A percentile compares a stretch with the other conserved stretches of the same genome.
Evolutionary conservation across 163 green algal genomes (phyloP).

Genomic region (Scenedesmus sp.): DNA sequence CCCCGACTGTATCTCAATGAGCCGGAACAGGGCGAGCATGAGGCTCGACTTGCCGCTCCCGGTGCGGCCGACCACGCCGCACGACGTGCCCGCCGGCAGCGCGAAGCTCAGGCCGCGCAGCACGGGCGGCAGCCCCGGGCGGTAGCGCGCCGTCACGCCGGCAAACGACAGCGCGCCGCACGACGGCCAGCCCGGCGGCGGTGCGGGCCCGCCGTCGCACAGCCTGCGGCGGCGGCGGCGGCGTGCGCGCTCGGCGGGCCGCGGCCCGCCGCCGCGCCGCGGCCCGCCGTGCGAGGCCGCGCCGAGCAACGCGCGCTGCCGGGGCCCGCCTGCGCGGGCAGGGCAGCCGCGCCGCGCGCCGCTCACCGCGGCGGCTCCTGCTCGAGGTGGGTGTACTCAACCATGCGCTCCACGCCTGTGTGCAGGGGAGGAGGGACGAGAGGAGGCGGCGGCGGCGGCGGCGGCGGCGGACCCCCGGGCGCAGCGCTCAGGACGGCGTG

Average conservation of each 20-base stretch:
- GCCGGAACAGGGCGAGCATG: conserved; percentile 75
- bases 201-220: conserved; percentile 44
- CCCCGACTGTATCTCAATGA: conserved; percentile 60
- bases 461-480: too few relatives aligned
- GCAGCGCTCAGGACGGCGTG: too few relatives aligned
- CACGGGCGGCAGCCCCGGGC: conserved; percentile 63
- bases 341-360: not conserved
- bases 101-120: conserved; percentile 67
- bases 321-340: not conserved
- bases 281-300: too few relatives aligned
- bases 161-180: conserved; percentile 38
- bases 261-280: too few relatives aligned
- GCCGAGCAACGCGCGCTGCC: not conserved
- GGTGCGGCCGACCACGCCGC: conserved; percentile 76
- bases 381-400: conserved; percentile 74
- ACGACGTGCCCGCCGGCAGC: conserved; percentile 60
- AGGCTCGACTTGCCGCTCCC: conserved; percentile 75
- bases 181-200: conserved; percentile 50
- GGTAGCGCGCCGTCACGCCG: conserved; percentile 51
- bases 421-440: too few relatives aligned
- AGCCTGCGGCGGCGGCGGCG: not conserved
- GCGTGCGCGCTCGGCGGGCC: too few relatives aligned
- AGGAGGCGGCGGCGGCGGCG: too few relatives aligned
- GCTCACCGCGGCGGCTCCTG: conserved; percentile 32
- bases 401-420: conserved; percentile 78